phyloP scores from a whole-genome alignment of 176 grass and related monocot species.

The Hyparrhenia diplandra region DNA sequence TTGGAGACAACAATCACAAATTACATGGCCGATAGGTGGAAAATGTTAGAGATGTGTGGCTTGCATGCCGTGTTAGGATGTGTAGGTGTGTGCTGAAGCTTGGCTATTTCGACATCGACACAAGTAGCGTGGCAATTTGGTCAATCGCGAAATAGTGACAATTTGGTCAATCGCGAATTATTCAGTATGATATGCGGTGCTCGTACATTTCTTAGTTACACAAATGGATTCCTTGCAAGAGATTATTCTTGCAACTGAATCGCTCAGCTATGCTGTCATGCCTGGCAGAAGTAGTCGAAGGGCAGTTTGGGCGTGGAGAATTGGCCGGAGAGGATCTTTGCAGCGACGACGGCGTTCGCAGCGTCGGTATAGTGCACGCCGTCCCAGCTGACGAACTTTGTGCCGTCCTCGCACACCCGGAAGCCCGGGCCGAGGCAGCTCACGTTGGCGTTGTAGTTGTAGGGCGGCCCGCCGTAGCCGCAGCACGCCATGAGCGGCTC shows the following conservation, averaged over 20 bases:
- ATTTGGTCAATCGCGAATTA: no score
- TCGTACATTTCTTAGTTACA: not conserved
- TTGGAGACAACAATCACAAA: no score
- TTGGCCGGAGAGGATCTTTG: constrained; percentile 54
- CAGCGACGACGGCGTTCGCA: constrained; percentile 55
- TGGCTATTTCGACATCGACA: no score
- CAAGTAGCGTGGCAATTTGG: no score
- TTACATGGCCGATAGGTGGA: no score
- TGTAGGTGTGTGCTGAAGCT: no score
- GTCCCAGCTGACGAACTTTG: constrained; percentile 80
- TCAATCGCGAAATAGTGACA: no score
- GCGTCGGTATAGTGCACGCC: constrained; percentile 89
- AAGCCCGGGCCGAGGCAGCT: constrained; percentile 40
- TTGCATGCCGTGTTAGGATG: no score
- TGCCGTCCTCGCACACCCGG: constrained; percentile 49
- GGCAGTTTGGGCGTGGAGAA: constrained; percentile 61
- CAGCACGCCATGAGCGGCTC: constrained; percentile 66
- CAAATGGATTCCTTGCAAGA: not conserved
- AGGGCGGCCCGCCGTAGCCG: constrained; percentile 60
- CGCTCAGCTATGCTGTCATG: not conserved
- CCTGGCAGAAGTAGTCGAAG: constrained; percentile 59
- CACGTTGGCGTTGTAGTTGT: constrained; percentile 56
- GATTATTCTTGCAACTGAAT: not conserved
- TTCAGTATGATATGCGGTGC: no score
- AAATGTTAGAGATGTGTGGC: no score